Percentiles rank a stretch among this genome's conserved stretches.
phyloP scores from a whole-genome alignment of 1,139 yeast genomes.

The Saccharomyces hybrid region DNA sequence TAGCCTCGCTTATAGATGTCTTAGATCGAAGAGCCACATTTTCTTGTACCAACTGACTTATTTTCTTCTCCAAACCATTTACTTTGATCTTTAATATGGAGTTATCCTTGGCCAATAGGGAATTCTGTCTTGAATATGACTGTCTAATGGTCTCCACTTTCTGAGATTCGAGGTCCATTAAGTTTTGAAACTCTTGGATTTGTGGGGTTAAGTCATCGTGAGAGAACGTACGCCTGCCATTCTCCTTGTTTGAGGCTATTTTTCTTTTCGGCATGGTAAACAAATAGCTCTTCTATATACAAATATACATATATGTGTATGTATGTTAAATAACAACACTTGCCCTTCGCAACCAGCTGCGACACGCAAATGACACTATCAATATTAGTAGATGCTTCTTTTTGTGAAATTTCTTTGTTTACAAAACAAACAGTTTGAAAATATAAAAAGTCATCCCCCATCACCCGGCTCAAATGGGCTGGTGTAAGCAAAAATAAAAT shows the following conservation, averaged over 20 bases:
- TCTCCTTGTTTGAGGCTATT: background rate
- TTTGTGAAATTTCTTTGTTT: background rate
- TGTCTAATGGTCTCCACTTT: conserved; percentile 16
- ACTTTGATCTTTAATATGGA: conserved; percentile 44
- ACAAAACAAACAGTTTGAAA: background rate
- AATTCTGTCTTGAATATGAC: conserved; percentile 36
- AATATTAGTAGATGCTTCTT: background rate
- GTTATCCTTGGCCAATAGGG: conserved; percentile 49
- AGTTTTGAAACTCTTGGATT: conserved; percentile 23
- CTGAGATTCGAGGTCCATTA: conserved; percentile 17
- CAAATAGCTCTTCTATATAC: background rate
- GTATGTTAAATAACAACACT: background rate
- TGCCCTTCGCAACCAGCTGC: background rate
- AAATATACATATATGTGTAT: background rate
- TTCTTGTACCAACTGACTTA: conserved; percentile 43
- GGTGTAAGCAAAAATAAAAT: too few species aligned
- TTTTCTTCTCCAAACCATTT: conserved; percentile 43
- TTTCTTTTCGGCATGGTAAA: background rate
- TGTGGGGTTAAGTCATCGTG: conserved; percentile 9
- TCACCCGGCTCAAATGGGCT: background rate
- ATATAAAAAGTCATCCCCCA: background rate
- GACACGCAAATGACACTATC: background rate
- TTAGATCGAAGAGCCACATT: conserved; percentile 38
- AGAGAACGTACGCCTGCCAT: background rate
- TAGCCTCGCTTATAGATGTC: conserved; percentile 29